These are phyloP conservation scores for Mallotus japonicus DNA, from an alignment of 441 rosid species.

Conservation along the genomic window DNA sequence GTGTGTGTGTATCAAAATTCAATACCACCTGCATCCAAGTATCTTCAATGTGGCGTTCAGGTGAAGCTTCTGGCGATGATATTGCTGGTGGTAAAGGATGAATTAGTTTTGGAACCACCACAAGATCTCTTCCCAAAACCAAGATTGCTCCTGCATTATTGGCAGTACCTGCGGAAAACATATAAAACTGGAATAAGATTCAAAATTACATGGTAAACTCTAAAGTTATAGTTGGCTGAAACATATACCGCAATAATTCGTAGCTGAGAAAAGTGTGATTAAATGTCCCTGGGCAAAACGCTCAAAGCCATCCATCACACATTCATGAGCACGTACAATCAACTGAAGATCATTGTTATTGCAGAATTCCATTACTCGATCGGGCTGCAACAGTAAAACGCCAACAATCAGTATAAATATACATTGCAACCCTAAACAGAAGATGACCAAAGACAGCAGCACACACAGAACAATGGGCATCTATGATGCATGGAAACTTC, in stretches of 20 bases:
- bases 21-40: slow-evolving; percentile 96
- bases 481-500: too few species aligned
- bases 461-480: not conserved
- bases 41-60: slow-evolving; percentile 83
- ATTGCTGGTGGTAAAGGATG: slow-evolving; percentile 97
- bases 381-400: slow-evolving; percentile 64
- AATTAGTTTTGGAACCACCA: slow-evolving; percentile 92
- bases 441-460: not conserved
- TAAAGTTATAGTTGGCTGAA: not conserved
- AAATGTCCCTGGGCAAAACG: slow-evolving; percentile 97
- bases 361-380: slow-evolving; percentile 99
- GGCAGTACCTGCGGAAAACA: slow-evolving; percentile 68
- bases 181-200: slow-evolving; percentile 4
- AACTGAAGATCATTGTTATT: slow-evolving; percentile 95
- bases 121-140: slow-evolving; percentile 98
- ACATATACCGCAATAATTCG: slow-evolving; percentile 94
- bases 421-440: not conserved
- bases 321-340: slow-evolving; percentile 97
- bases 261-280: slow-evolving; percentile 95
- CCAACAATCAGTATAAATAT: slow-evolving; percentile 23
- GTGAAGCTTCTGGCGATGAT: slow-evolving; percentile 80
- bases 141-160: slow-evolving; percentile 97
- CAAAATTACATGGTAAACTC: not conserved
- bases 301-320: slow-evolving; percentile 99
- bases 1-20: not conserved